phyloP scores from a whole-genome alignment of 441 rosid species.

The Corymbia citriodora region DNA sequence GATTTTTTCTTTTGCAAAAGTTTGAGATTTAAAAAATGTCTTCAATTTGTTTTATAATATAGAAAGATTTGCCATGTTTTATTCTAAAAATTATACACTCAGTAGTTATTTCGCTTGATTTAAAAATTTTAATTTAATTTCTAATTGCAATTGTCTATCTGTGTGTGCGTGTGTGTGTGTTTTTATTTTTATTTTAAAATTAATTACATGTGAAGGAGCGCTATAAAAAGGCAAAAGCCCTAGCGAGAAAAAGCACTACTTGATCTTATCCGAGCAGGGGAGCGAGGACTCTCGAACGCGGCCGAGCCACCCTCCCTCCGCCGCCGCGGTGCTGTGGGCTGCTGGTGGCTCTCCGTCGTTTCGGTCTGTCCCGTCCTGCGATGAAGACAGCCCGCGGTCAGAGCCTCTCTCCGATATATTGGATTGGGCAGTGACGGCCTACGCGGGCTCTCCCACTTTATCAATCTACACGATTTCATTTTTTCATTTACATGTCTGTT shows the following conservation, averaged over 20 bases:
- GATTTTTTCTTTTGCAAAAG: not conserved
- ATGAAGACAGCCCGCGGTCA: conserved; percentile 15
- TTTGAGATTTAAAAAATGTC: not conserved
- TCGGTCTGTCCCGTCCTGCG: not conserved
- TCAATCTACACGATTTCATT: not conserved
- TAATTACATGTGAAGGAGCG: not conserved
- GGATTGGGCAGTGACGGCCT: conserved; percentile 6
- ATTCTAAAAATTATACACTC: not conserved
- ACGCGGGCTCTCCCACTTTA: conserved; percentile 6
- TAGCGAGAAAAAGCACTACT: conserved; percentile 1
- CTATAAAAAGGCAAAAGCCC: not conserved
- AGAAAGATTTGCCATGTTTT: not conserved
- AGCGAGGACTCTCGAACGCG: not conserved
- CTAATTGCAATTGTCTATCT: not conserved
- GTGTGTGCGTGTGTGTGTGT: not conserved
- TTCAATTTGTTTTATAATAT: not conserved
- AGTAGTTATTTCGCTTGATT: not conserved
- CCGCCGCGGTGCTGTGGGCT: not conserved
- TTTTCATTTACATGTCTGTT: not conserved
- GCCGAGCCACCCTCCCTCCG: conserved; percentile 10
- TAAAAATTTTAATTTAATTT: not conserved
- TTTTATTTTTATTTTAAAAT: no score
- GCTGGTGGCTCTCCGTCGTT: not conserved
- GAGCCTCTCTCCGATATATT: not conserved
- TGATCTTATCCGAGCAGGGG: conserved; percentile 10